A percentile compares a stretch with the other conserved stretches of the same genome.
Conservation (phyloP, 192 early-diverging fungal genomes). For the Cetraspora pellucida region DNA sequence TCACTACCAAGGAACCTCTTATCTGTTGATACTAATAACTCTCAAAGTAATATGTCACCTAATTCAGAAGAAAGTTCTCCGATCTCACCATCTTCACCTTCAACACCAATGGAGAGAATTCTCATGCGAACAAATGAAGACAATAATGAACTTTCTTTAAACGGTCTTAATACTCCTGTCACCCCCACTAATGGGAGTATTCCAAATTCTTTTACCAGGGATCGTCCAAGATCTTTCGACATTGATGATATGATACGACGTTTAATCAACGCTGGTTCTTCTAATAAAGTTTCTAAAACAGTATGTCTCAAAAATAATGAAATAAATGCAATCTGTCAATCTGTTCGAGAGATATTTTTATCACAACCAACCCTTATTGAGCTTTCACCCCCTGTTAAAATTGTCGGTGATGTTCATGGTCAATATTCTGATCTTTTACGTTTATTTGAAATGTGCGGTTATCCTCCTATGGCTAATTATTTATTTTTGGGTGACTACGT, state of each 20-base stretch:
- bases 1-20: neutral
- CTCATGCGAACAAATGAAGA: conserved; percentile 3
- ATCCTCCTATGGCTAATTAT: conserved; percentile 90
- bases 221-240: conserved; percentile 43
- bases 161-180: neutral
- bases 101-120: conserved; percentile 31
- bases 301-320: conserved; percentile 86
- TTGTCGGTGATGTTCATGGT: conserved; percentile 93
- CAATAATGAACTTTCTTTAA: neutral
- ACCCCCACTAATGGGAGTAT: conserved; percentile 19
- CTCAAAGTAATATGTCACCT: neutral
- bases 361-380: conserved; percentile 83
- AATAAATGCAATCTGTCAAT: conserved; percentile 82
- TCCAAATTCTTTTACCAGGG: conserved; percentile 35
- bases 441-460: conserved; percentile 92
- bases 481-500: conserved; percentile 96
- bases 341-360: conserved; percentile 86
- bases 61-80: conserved; percentile 9
- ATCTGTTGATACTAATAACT: neutral
- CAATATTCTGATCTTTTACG: conserved; percentile 92
- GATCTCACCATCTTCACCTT: conserved; percentile 18
- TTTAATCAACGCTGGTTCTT: conserved; percentile 77
- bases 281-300: conserved; percentile 71
- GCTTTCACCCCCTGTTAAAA: conserved; percentile 75
- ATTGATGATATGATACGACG: conserved; percentile 89